Conservation (phyloP, 768 basidiomycete genomes). For the Kwoniella bestiolae region DNA sequence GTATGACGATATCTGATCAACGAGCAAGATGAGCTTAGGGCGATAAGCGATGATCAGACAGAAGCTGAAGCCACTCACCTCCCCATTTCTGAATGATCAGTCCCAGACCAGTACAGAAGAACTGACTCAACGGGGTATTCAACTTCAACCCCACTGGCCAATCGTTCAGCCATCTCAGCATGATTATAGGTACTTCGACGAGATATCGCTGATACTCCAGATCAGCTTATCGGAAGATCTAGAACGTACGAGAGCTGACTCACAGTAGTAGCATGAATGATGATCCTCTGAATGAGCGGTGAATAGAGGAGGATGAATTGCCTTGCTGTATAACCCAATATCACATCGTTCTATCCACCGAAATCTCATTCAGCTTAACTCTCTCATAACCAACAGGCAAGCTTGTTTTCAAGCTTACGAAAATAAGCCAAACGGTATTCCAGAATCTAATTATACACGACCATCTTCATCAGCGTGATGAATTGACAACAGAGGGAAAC, state of each 20-base stretch:
- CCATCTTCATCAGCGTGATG: not conserved
- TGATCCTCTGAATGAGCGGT: slow-evolving; percentile 59
- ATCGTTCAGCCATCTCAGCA: slow-evolving; percentile 81
- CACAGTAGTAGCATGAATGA: slow-evolving; percentile 60
- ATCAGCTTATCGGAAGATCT: not conserved
- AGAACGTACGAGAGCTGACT: slow-evolving; percentile 1
- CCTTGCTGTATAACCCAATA: slow-evolving; percentile 76
- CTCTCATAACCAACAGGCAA: not conserved
- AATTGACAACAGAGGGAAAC: too few species aligned
- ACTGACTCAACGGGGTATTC: slow-evolving; percentile 87
- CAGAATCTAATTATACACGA: slow-evolving; percentile 67
- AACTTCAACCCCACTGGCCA: slow-evolving; percentile 98
- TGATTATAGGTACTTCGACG: slow-evolving; percentile 62
- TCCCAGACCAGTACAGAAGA: slow-evolving; percentile 76
- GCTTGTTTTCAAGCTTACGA: slow-evolving; percentile 52
- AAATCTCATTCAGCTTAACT: not conserved
- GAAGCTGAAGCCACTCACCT: slow-evolving; percentile 61
- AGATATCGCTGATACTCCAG: slow-evolving; percentile 56
- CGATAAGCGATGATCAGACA: not conserved
- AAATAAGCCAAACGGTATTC: slow-evolving; percentile 85
- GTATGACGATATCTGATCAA: not conserved
- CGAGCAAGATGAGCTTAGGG: not conserved
- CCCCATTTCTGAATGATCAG: slow-evolving; percentile 72
- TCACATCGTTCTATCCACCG: slow-evolving; percentile 70
- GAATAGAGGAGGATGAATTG: slow-evolving; percentile 62